Evolutionary conservation across 2,329 filamentous ascomycete genomes (phyloP).

Genomic region (Botrytis medusae): DNA sequence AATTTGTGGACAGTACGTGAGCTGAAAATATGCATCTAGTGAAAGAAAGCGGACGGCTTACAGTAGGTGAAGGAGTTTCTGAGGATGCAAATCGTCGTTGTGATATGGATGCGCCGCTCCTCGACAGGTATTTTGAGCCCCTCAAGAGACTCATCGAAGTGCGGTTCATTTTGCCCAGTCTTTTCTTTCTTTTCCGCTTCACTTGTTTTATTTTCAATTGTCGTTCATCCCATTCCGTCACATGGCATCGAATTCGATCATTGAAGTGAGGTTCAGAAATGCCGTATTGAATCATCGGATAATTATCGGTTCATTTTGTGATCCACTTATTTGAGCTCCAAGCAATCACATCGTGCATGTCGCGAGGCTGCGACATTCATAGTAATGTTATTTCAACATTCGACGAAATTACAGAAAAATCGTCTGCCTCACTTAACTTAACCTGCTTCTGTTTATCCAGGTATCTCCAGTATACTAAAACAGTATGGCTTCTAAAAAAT

Average conservation of each 20-base stretch:
- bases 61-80: conserved; percentile 19
- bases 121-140: conserved; percentile 4
- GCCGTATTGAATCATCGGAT: not conserved
- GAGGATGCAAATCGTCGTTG: conserved; percentile 17
- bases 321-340: conserved; percentile 4
- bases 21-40: not conserved
- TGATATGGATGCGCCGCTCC: not conserved
- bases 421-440: not conserved
- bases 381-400: not conserved
- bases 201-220: not conserved
- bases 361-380: conserved; percentile 13
- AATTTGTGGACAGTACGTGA: not conserved
- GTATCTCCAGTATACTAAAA: no score
- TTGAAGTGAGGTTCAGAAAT: conserved; percentile 14
- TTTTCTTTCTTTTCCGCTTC: conserved; percentile 8
- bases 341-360: conserved; percentile 5
- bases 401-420: not conserved
- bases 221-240: conserved; percentile 13
- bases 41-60: not conserved
- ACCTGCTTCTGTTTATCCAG: no score
- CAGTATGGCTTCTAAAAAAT: conserved; percentile 54
- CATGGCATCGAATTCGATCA: not conserved
- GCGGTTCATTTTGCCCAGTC: not conserved
- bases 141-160: conserved; percentile 8
- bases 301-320: not conserved